Conservation (phyloP, 805 yeast genomes). For the Maudiozyma bulderi region DNA sequence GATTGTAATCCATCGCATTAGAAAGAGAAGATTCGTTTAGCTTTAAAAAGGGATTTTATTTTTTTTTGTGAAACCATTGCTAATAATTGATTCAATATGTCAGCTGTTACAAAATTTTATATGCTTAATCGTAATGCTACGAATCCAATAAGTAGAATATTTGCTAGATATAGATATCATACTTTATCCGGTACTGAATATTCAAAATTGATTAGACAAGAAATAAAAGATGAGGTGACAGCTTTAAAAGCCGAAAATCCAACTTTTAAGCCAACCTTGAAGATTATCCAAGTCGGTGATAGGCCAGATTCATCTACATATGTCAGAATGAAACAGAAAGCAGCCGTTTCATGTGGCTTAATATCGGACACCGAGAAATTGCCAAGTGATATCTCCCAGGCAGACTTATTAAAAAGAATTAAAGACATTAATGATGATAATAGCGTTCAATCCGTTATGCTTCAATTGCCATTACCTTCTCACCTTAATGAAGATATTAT, state of each 20-base stretch:
- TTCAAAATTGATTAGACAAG: constrained; percentile 36
- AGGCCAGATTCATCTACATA: constrained; percentile 76
- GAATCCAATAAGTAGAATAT: background rate
- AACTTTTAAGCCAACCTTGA: constrained; percentile 52
- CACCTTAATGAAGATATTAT: constrained; percentile 59
- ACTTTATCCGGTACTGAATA: constrained; percentile 40
- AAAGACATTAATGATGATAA: constrained; percentile 47
- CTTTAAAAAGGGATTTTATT: too few relatives aligned
- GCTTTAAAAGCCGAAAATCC: constrained; percentile 32
- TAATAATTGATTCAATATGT: background rate
- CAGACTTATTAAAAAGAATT: constrained; percentile 45
- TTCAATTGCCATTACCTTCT: constrained; percentile 68
- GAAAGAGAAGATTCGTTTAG: too few relatives aligned
- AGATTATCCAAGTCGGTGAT: constrained; percentile 68
- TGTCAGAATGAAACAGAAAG: constrained; percentile 70
- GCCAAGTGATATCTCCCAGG: constrained; percentile 47
- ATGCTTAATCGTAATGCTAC: background rate
- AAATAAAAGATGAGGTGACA: constrained; percentile 33
- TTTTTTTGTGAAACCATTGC: too few relatives aligned
- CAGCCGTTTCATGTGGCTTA: constrained; percentile 63
- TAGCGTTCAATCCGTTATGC: constrained; percentile 59
- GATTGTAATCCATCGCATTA: too few relatives aligned
- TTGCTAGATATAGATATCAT: constrained; percentile 11
- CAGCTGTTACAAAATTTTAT: background rate
- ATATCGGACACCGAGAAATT: constrained; percentile 51